phyloP scores from a whole-genome alignment of 495 filamentous ascomycete genomes.

The Penicillium chermesinum region DNA sequence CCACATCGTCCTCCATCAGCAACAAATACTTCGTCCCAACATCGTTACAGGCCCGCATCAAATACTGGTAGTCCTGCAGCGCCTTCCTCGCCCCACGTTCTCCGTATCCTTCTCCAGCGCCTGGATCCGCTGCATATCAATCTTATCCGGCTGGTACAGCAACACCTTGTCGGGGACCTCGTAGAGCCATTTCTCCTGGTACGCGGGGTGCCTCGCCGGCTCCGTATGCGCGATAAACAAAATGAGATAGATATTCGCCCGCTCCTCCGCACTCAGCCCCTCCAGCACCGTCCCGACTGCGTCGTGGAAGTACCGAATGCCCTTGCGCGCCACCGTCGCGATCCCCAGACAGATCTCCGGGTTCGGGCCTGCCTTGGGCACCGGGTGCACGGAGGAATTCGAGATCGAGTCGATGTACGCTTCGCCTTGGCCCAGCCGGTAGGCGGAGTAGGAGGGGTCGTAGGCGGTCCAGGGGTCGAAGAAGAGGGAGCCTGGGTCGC shows the following conservation, averaged over 20 bases:
- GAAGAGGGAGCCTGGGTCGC: constrained; percentile 15
- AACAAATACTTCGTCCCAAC: constrained; percentile 34
- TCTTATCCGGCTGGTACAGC: constrained; percentile 29
- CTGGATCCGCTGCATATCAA: not conserved
- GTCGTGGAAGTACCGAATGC: constrained; percentile 33
- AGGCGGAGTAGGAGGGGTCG: constrained; percentile 10
- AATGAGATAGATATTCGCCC: constrained; percentile 38
- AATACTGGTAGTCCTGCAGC: constrained; percentile 1
- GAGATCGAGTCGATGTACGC: constrained; percentile 5
- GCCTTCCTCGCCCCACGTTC: not conserved
- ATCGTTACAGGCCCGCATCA: constrained; percentile 38
- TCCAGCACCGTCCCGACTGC: constrained; percentile 46
- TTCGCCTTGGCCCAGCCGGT: constrained; percentile 5
- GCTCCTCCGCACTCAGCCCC: constrained; percentile 39
- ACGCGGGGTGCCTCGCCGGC: constrained; percentile 39
- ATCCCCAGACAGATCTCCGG: constrained; percentile 19
- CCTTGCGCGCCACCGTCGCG: constrained; percentile 16
- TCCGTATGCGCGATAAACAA: constrained; percentile 47
- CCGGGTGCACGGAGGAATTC: not conserved
- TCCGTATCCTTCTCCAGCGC: not conserved
- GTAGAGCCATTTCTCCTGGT: constrained; percentile 40
- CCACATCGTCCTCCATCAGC: constrained; percentile 50
- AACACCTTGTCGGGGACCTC: constrained; percentile 42
- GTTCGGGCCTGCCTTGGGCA: not conserved
- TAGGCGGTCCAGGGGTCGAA: constrained; percentile 11